Evolutionary conservation across 2,329 filamentous ascomycete species (phyloP).

Genomic region (Teratosphaeria nubilosa): DNA sequence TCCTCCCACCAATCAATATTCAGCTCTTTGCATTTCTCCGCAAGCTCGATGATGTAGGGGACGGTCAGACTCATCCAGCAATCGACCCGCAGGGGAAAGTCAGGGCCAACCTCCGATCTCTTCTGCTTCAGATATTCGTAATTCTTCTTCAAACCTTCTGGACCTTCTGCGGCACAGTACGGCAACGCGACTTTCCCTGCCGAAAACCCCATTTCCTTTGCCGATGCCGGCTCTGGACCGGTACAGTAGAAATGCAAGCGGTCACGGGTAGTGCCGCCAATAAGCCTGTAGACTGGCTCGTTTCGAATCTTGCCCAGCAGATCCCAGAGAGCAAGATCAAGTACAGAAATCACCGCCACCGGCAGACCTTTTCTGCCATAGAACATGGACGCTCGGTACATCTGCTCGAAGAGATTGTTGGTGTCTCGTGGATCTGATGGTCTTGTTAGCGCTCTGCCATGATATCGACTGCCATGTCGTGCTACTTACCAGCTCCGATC

Average conservation of each 20-base stretch:
- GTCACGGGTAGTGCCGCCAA: conserved; percentile 79
- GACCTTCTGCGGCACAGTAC: conserved; percentile 80
- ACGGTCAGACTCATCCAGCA: conserved; percentile 97
- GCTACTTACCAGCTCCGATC: conserved; percentile 54
- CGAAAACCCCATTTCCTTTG: conserved; percentile 79
- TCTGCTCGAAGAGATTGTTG: conserved; percentile 87
- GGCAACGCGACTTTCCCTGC: conserved; percentile 85
- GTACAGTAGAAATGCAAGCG: conserved; percentile 91
- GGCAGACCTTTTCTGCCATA: conserved; percentile 89
- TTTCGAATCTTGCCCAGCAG: conserved; percentile 81
- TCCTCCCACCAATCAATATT: conserved; percentile 98
- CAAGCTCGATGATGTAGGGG: conserved; percentile 82
- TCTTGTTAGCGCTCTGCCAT: background rate
- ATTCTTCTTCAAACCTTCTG: conserved; percentile 74
- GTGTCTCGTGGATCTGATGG: conserved; percentile 73
- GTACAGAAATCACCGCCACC: conserved; percentile 84
- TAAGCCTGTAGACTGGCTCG: conserved; percentile 89
- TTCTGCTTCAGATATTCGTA: conserved; percentile 80
- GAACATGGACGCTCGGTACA: conserved; percentile 95
- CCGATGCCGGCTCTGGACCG: conserved; percentile 69
- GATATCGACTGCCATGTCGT: background rate
- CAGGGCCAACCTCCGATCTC: conserved; percentile 71
- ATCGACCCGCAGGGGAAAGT: conserved; percentile 90
- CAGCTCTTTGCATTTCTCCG: conserved; percentile 69
- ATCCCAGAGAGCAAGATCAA: conserved; percentile 89